phyloP scores from a whole-genome alignment of 768 basidiomycete species.

The Leccinum boreale region DNA sequence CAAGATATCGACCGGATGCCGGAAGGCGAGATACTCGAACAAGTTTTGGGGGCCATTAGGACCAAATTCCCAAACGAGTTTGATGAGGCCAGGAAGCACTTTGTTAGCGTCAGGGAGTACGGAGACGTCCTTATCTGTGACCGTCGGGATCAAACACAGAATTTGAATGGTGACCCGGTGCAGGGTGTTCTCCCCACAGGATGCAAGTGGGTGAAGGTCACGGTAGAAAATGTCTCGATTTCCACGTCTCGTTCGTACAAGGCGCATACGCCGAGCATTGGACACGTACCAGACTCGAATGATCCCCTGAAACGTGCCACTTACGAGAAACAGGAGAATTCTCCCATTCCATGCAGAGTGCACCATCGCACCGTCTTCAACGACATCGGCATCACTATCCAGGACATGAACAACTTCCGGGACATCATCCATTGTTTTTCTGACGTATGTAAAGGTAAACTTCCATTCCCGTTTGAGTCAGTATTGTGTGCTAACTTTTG shows the following conservation, averaged over 20 bases:
- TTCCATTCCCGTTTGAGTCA: background rate
- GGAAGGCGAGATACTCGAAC: too few relatives aligned
- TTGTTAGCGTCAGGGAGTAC: background rate
- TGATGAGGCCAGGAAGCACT: too few relatives aligned
- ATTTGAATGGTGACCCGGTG: background rate
- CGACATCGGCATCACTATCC: background rate
- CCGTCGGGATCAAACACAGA: background rate
- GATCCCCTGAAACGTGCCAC: background rate
- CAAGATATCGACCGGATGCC: background rate
- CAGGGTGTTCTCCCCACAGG: too few relatives aligned
- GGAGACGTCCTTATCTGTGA: background rate
- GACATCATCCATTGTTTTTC: background rate
- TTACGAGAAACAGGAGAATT: background rate
- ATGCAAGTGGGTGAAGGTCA: too few relatives aligned
- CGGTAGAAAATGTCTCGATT: background rate
- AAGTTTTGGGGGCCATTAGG: too few relatives aligned
- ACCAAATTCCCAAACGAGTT: too few relatives aligned
- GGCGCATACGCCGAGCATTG: background rate
- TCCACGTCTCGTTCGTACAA: background rate
- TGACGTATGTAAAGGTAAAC: background rate
- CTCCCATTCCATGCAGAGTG: background rate
- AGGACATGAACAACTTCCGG: background rate
- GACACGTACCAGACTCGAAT: background rate
- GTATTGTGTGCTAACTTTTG: background rate
- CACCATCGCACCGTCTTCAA: background rate